Evolutionary conservation across 805 yeast species (phyloP), one percentile per base, ranked within the genome.

Genomic region (Candida yuanshanica): DNA sequence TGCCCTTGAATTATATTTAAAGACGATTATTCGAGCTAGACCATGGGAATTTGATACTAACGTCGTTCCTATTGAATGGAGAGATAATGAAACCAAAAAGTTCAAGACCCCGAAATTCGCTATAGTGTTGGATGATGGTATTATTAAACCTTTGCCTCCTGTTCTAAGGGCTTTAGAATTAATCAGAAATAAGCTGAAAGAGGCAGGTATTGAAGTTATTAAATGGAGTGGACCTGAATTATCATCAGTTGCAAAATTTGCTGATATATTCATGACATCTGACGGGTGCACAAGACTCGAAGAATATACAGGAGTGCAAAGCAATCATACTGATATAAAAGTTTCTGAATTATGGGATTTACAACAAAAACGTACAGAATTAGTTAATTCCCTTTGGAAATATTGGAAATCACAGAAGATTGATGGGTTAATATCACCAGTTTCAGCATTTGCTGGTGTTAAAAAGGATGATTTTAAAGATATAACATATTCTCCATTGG

Each of bases 121-220:
- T 4, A 49, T 68, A 24, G 46, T 67, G 37, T 45, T 47, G 6
- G 64, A 63, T 42, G 78, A 75, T 50, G 70, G 69, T 1, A 41
- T 55, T 18, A 65, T 71, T 7, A 59, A 63, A 20, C 82, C 83
- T 11, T 73, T 73, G 23, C 83, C 83, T 2, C 81, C 83, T 4
- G 67, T 79, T n/a, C 49, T 58, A 6, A 63, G 82, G 44, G 79
- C 70, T 2, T 36, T 77, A 29, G 50, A 63, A 21, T 51, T 56
- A 17, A 51, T 62, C 6, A 47, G 49, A 8, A 52, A 44, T 1
- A 41, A 36, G 5, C 42, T 69, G 17, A 37, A 35, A 7, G 55
- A 46, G 12, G 59, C 60, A 10, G 79, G 77, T 13, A 70, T 68
- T 45, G 68, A 66, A 35, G 63, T 68, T 8, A 48, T 71, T 17